Percentiles rank a stretch among this genome's conserved stretches.
phyloP scores from a whole-genome alignment of 768 basidiomycete genomes.

The Tulasnella sp. region DNA sequence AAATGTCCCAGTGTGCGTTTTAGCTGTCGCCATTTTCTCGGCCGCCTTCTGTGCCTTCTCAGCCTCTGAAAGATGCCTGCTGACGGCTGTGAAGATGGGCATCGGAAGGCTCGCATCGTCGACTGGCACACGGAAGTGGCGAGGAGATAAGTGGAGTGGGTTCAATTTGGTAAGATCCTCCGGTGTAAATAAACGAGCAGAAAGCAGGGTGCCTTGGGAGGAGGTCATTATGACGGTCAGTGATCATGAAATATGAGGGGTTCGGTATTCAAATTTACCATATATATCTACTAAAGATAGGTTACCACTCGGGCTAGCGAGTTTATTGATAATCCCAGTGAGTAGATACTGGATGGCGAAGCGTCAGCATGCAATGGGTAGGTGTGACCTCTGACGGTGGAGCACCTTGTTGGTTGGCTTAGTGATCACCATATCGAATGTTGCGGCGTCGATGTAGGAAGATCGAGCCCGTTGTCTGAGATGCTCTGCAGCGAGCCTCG shows the following conservation, averaged over 20 bases:
- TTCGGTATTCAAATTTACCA: constrained; percentile 2
- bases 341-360: constrained; percentile 21
- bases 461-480: constrained; percentile 22
- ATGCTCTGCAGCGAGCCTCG: constrained; percentile 21
- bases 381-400: not conserved
- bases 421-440: constrained; percentile 24
- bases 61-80: constrained; percentile 12
- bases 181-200: constrained; percentile 25
- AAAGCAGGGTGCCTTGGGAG: constrained; percentile 23
- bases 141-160: constrained; percentile 22
- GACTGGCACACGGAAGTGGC: constrained; percentile 21
- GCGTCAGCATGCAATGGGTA: not conserved
- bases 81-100: constrained; percentile 27
- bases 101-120: constrained; percentile 23
- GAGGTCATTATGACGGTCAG: not conserved
- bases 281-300: constrained; percentile 23
- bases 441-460: constrained; percentile 24
- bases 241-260: not conserved
- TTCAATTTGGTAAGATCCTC: constrained; percentile 19
- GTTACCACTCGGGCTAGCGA: constrained; percentile 20
- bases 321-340: constrained; percentile 24
- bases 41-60: not conserved
- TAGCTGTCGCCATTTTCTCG: constrained; percentile 18
- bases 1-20: constrained; percentile 8
- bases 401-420: constrained; percentile 22